These are phyloP conservation scores for Claviceps arundinis DNA, from an alignment of 2,329 filamentous ascomycete species.

Conservation along the genomic window DNA sequence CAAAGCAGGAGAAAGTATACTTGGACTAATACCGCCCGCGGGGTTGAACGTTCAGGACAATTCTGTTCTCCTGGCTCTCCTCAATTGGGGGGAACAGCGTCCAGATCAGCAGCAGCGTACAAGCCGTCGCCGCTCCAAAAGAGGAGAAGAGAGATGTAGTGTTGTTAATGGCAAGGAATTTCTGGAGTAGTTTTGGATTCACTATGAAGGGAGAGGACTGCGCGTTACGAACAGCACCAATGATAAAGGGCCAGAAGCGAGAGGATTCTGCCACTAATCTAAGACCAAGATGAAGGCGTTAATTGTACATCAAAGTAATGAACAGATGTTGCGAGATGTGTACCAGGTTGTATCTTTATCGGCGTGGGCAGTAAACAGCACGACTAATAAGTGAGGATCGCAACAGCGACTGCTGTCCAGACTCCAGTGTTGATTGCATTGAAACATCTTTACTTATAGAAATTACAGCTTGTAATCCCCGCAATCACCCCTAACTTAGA, in stretches of 20 bases:
- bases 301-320: too few relatives aligned
- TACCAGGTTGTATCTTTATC: neutral
- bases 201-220: too few relatives aligned
- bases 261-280: too few relatives aligned
- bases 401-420: neutral
- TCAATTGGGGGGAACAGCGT: too few relatives aligned
- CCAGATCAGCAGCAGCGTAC: neutral
- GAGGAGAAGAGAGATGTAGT: neutral
- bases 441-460: neutral
- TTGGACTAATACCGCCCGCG: too few relatives aligned
- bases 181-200: neutral
- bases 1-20: too few relatives aligned
- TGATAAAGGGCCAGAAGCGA: too few relatives aligned
- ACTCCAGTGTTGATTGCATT: too few relatives aligned
- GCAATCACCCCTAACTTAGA: neutral
- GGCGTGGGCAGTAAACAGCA: neutral
- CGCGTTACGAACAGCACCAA: too few relatives aligned
- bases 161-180: neutral
- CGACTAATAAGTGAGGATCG: neutral
- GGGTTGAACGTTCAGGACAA: too few relatives aligned
- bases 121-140: slow-evolving; percentile 21
- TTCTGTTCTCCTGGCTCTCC: too few relatives aligned
- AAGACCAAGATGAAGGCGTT: too few relatives aligned
- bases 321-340: neutral
- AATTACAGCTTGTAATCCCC: neutral